phyloP scores from a whole-genome alignment of 305 asterid species.

The Euphrasia arctica region DNA sequence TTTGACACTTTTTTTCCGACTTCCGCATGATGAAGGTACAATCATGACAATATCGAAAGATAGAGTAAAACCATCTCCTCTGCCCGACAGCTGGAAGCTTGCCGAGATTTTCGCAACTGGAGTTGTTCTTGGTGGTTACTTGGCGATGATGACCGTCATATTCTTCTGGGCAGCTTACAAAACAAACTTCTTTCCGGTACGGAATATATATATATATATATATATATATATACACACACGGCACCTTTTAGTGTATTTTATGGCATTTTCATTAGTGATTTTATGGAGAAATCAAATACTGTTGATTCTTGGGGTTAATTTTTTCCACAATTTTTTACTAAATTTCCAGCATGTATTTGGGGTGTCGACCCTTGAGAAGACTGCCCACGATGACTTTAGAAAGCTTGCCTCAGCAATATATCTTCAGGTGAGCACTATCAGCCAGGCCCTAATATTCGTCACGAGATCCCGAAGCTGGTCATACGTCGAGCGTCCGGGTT shows the following conservation, averaged over 20 bases:
- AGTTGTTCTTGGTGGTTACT: slow-evolving; percentile 65
- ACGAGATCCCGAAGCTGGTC: slow-evolving; percentile 95
- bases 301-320: neutral
- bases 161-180: slow-evolving; percentile 60
- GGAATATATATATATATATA: no score
- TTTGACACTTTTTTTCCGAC: neutral
- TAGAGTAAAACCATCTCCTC: slow-evolving; percentile 82
- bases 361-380: slow-evolving; percentile 2
- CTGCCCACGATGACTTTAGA: slow-evolving; percentile 7
- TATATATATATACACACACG: neutral
- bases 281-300: no score
- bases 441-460: slow-evolving; percentile 83
- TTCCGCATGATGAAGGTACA: slow-evolving; percentile 42
- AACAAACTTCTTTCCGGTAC: slow-evolving; percentile 64
- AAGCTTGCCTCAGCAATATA: slow-evolving; percentile 39
- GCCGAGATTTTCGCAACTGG: slow-evolving; percentile 76
- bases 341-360: slow-evolving; percentile 5
- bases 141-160: slow-evolving; percentile 65
- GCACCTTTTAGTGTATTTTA: neutral
- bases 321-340: neutral
- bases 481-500: slow-evolving; percentile 72
- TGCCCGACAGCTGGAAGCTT: slow-evolving; percentile 86
- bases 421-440: slow-evolving; percentile 81
- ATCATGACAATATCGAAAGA: slow-evolving; percentile 85
- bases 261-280: neutral